Percentiles rank a stretch among this genome's conserved stretches.
Conservation (phyloP, 192 early-diverging fungal genomes). For the Backusella circina region DNA sequence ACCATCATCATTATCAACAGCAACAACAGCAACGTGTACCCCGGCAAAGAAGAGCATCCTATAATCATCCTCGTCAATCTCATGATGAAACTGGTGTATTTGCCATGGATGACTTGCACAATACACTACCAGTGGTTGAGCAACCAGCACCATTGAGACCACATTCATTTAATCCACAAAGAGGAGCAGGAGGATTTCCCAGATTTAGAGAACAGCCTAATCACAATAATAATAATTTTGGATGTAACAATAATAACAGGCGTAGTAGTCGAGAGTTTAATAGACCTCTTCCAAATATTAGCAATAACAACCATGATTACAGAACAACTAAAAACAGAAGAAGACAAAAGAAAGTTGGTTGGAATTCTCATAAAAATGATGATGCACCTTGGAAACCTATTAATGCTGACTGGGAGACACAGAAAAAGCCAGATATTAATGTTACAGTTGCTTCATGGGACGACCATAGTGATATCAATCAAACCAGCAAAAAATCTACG, state of each 20-base stretch:
- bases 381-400: constrained; percentile 20
- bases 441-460: background rate
- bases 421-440: background rate
- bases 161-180: background rate
- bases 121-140: background rate
- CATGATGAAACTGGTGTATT: constrained; percentile 23
- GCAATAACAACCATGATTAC: background rate
- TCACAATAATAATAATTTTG: background rate
- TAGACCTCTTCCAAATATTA: background rate
- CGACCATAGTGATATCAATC: background rate
- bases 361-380: constrained; percentile 26
- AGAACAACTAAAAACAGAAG: constrained; percentile 9
- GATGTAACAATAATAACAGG: background rate
- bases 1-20: background rate
- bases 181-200: background rate
- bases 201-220: background rate
- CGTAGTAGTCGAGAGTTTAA: background rate
- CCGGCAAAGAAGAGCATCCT: background rate
- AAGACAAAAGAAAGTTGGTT: constrained; percentile 18
- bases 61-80: background rate
- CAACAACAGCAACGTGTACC: background rate
- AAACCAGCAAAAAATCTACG: background rate
- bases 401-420: constrained; percentile 13
- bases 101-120: constrained; percentile 24
- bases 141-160: background rate